These are phyloP conservation scores for Penicillium roqueforti DNA, from an alignment of 495 filamentous ascomycete species.

Conservation along the genomic window DNA sequence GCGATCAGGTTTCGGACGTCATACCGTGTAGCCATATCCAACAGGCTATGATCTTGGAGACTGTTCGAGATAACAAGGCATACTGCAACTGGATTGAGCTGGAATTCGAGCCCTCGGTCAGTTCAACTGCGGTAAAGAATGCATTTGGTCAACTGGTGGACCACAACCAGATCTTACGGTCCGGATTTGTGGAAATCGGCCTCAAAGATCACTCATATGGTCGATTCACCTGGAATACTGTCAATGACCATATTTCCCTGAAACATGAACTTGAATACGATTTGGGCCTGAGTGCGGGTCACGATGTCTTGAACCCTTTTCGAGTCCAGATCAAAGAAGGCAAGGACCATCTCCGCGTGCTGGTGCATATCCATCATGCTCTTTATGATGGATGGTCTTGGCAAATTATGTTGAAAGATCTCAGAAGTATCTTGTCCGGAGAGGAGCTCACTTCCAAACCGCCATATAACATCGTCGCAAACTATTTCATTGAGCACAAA, in stretches of 20 bases:
- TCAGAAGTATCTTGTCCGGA: conserved; percentile 39
- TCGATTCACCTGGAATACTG: conserved; percentile 57
- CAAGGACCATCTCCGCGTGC: conserved; percentile 28
- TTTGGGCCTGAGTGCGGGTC: conserved; percentile 21
- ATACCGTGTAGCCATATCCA: conserved; percentile 66
- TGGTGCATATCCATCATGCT: conserved; percentile 63
- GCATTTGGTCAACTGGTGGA: conserved; percentile 47
- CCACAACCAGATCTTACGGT: conserved; percentile 61
- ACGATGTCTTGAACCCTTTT: conserved; percentile 55
- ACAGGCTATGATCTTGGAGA: conserved; percentile 72
- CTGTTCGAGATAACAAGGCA: conserved; percentile 44
- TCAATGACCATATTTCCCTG: conserved; percentile 42
- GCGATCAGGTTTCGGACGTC: conserved; percentile 45
- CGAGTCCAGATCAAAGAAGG: conserved; percentile 45
- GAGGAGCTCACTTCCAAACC: conserved; percentile 11
- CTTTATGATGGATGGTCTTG: conserved; percentile 84
- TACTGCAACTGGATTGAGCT: conserved; percentile 77
- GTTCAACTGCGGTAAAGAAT: conserved; percentile 29
- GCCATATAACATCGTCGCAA: conserved; percentile 28
- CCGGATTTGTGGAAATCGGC: conserved; percentile 57
- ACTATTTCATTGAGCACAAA: conserved; percentile 35
- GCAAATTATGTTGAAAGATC: conserved; percentile 64
- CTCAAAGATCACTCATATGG: conserved; percentile 47
- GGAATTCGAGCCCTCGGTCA: conserved; percentile 35
- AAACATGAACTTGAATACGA: conserved; percentile 28